These are phyloP conservation scores for Umbilicus rupestris DNA, from an alignment of 164 flowering plant genomes.

Conservation along the genomic window DNA sequence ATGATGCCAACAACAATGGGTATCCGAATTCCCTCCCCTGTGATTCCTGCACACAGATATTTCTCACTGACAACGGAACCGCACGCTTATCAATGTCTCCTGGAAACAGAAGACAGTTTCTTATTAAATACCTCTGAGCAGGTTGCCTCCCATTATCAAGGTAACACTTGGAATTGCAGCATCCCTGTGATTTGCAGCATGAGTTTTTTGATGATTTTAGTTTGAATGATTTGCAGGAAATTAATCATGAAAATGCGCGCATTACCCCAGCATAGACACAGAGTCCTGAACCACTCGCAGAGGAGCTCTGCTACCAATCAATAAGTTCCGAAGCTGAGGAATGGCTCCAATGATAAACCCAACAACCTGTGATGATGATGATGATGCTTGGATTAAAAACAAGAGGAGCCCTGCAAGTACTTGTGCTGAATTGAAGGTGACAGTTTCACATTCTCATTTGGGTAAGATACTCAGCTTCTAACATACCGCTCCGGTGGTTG, in stretches of 20 bases:
- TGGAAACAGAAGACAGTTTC: background rate
- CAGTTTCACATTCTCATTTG: background rate
- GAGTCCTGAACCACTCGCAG: constrained; percentile 55
- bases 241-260: no score
- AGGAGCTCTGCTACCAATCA: constrained; percentile 66
- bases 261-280: constrained; percentile 49
- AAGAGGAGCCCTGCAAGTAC: background rate
- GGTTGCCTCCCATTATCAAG: constrained; percentile 67
- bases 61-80: background rate
- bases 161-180: constrained; percentile 60
- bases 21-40: constrained; percentile 12
- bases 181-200: constrained; percentile 30
- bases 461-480: no score
- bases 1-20: constrained; percentile 18
- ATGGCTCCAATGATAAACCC: constrained; percentile 55
- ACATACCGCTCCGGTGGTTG: constrained; percentile 29
- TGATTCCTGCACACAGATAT: constrained; percentile 17
- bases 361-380: constrained; percentile 47
- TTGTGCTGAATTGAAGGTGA: background rate
- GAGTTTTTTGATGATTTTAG: no score
- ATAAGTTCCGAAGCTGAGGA: constrained; percentile 31
- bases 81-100: background rate
- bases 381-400: background rate
- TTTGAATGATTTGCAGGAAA: no score
- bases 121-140: constrained; percentile 36